Conservation (phyloP, 768 basidiomycete genomes). For the Tephrocybe sp. region DNA sequence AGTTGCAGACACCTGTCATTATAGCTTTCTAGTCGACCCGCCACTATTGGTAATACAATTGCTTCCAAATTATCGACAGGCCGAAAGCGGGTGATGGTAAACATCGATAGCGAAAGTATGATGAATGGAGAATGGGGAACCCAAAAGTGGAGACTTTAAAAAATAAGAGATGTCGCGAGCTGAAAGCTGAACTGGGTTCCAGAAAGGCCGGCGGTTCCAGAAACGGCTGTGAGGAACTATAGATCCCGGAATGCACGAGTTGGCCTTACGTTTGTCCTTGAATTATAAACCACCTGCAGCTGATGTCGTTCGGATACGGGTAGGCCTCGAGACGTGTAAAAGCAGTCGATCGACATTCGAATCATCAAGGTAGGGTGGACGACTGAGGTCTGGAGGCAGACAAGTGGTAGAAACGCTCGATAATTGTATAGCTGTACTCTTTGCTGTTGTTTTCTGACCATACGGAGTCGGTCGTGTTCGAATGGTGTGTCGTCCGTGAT, state of each 20-base stretch:
- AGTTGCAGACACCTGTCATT: slow-evolving; percentile 1
- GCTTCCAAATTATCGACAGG: not conserved
- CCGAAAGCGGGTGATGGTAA: not conserved
- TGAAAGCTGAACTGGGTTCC: not conserved
- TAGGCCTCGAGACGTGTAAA: slow-evolving; percentile 11
- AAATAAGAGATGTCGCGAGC: not conserved
- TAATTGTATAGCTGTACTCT: no score
- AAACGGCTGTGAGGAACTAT: not conserved
- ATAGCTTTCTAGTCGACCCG: not conserved
- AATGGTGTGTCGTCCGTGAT: not conserved
- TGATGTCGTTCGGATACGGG: slow-evolving; percentile 23
- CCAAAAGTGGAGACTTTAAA: not conserved
- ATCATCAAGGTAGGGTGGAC: not conserved
- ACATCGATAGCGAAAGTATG: not conserved
- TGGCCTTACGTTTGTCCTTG: not conserved
- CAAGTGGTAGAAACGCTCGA: no score
- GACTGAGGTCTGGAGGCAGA: no score
- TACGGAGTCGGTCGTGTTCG: not conserved
- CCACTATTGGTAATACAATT: no score
- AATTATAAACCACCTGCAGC: slow-evolving; percentile 25
- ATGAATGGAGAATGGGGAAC: not conserved
- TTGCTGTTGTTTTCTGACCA: not conserved
- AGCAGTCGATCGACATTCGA: slow-evolving; percentile 2
- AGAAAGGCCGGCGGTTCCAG: no score
- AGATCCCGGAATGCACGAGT: not conserved